Base-by-base conservation (phyloP, 352 stramenopile genomes). In the Phytophthora niederhauseri region DNA sequence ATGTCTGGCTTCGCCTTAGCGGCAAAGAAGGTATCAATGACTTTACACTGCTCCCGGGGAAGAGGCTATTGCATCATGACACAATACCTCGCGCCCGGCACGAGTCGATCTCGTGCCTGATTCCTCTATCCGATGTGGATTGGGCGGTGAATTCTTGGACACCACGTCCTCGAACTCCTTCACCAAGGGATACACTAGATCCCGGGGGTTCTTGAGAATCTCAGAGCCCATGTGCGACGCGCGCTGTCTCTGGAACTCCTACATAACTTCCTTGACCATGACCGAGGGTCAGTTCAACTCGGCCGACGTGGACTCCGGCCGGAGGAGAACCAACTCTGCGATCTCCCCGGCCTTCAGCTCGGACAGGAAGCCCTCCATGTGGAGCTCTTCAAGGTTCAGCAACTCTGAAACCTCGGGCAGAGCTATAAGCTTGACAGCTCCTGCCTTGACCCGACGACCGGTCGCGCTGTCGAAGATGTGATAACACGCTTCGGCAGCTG, bases 51-150 rank as follows among this genome's bases (percentile, higher is more conserved):
- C 31, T 38, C 31, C 8, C 31, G 31, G 31, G 31, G 31, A 38
- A 38, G 31, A 38, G 31, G 6, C 31, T 8, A 38, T 38, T 38
- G 31, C 31, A 5, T 38, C 31, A 8, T 38, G 31, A 38, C 31
- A 38, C 31, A 38, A 14, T 46, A 46, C n/a, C 14, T 26, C n/a
- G 8, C 30, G 45, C 31, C 31, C n/a, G 45, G n/a, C 15, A 51
- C 45, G 45, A 51, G 17, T 51, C 45, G n/a, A 51, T 26, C n/a
- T 51, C 45, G 19, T 51, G 45, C 45, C 45, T 51, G n/a, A 51
- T 51, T 12, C 45, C 17, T 2, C 45, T 11, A 4, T 26, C 43
- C 15, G 22, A 26, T 1, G 22, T 1, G 3, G 22, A 26, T 26
- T 26, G 22, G 22, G 3, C 22, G 22, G 36, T 43, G 36, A 9